phyloP scores from a whole-genome alignment of 2,329 filamentous ascomycete species.

The Pseudocercospora vitis region DNA sequence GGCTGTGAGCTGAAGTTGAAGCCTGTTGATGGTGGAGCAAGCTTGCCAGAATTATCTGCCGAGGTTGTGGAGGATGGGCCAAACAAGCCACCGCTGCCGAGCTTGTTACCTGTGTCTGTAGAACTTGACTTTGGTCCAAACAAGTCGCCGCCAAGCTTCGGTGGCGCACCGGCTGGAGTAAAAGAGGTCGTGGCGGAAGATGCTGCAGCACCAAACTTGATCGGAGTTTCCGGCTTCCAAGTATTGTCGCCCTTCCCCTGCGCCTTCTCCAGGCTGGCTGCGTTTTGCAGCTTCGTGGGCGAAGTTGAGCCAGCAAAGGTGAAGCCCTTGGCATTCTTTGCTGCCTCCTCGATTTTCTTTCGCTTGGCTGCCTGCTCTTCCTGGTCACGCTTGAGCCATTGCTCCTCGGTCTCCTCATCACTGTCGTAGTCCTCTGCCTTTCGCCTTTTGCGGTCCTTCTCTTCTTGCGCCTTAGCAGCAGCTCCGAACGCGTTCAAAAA shows the following conservation, averaged over 20 bases:
- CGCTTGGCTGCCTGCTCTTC: slow-evolving; percentile 50
- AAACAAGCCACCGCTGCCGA: slow-evolving; percentile 2
- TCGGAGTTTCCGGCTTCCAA: slow-evolving; percentile 50
- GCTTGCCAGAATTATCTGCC: slow-evolving; percentile 24
- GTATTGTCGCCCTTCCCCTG: slow-evolving; percentile 43
- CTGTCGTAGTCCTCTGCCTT: slow-evolving; percentile 55
- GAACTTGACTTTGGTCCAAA: slow-evolving; percentile 3
- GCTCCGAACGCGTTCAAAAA: slow-evolving; percentile 47
- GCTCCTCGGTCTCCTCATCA: slow-evolving; percentile 52
- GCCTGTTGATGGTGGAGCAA: slow-evolving; percentile 33
- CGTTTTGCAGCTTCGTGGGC: slow-evolving; percentile 17
- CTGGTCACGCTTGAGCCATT: slow-evolving; percentile 50
- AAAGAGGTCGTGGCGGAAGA: slow-evolving; percentile 25
- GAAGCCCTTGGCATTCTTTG: slow-evolving; percentile 37
- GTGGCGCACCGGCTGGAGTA: slow-evolving; percentile 27
- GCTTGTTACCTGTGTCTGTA: not conserved
- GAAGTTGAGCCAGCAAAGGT: slow-evolving; percentile 17
- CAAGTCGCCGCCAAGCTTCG: slow-evolving; percentile 16
- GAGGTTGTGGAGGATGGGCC: slow-evolving; percentile 22
- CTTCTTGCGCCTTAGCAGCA: slow-evolving; percentile 42
- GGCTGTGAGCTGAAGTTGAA: slow-evolving; percentile 42
- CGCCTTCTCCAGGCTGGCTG: slow-evolving; percentile 25
- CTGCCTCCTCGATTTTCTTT: slow-evolving; percentile 42
- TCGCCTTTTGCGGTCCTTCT: slow-evolving; percentile 49
- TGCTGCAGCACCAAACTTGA: slow-evolving; percentile 45